A percentile compares a stretch with the other conserved stretches of the same genome.
Evolutionary conservation across 2,329 filamentous ascomycete species (phyloP).

Genomic region (Phialemoniopsis sp.): DNA sequence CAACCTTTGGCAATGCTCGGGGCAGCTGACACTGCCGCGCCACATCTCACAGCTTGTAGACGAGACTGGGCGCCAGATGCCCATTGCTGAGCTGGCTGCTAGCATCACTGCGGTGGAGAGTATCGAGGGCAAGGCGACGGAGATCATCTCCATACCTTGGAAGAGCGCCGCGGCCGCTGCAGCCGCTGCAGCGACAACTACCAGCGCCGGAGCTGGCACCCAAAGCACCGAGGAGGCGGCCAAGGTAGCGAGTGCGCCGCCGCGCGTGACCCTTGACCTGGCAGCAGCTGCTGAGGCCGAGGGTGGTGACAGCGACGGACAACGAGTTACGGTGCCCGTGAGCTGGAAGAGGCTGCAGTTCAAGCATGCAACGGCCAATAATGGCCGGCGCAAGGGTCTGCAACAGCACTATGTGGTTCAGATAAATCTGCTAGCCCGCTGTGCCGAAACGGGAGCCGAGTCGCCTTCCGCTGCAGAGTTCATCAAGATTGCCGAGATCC

Average conservation of each 20-base stretch:
- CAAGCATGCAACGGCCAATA: conserved; percentile 94
- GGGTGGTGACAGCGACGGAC: conserved; percentile 48
- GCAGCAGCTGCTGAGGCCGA: conserved; percentile 61
- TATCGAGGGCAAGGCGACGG: conserved; percentile 85
- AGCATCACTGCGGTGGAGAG: conserved; percentile 85
- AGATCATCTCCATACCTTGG: conserved; percentile 96
- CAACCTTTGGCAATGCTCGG: conserved; percentile 93
- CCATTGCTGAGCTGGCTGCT: conserved; percentile 74
- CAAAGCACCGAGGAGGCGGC: conserved; percentile 31
- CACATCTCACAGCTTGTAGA: conserved; percentile 63
- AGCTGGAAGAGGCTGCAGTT: conserved; percentile 95
- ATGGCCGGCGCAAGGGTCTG: conserved; percentile 86
- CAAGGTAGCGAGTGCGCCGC: conserved; percentile 46
- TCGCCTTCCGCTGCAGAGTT: conserved; percentile 39
- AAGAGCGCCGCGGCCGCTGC: conserved; percentile 62
- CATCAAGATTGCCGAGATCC: conserved; percentile 75
- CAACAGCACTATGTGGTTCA: conserved; percentile 94
- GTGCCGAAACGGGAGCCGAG: too few relatives aligned
- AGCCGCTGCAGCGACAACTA: conserved; percentile 7
- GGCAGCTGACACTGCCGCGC: conserved; percentile 75
- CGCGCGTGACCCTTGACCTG: conserved; percentile 51
- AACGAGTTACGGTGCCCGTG: conserved; percentile 67
- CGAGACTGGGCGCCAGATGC: conserved; percentile 74
- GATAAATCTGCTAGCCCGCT: conserved; percentile 67
- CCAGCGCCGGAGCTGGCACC: conserved; percentile 11